A percentile compares a stretch with the other conserved stretches of the same genome.
Conservation (phyloP, 176 grass and related monocot genomes). For the Paspalum vaginatum region DNA sequence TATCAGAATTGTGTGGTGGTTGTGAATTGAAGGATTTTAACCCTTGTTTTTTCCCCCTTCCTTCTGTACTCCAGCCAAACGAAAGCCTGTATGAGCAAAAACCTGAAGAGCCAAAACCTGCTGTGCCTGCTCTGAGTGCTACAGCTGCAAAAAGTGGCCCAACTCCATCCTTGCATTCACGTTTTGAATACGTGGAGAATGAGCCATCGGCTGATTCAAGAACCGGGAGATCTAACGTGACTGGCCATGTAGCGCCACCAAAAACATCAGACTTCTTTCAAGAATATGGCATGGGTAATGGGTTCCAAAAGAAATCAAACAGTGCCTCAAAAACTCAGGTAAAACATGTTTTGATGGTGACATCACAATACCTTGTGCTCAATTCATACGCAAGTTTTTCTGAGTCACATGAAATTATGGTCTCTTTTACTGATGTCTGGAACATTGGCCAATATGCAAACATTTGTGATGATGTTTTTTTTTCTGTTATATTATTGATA, state of each 20-base stretch:
- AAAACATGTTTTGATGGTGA: slow-evolving; percentile 10
- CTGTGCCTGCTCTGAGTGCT: slow-evolving; percentile 42
- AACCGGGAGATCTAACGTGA: slow-evolving; percentile 45
- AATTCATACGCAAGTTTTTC: background rate
- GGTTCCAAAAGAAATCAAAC: slow-evolving; percentile 73
- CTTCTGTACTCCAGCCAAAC: slow-evolving; percentile 57
- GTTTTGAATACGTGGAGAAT: slow-evolving; percentile 75
- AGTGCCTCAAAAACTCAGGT: slow-evolving; percentile 73
- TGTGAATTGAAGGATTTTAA: background rate
- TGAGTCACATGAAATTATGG: background rate
- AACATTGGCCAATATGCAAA: background rate
- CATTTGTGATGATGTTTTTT: background rate
- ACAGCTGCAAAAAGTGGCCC: slow-evolving; percentile 38
- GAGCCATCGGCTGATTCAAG: slow-evolving; percentile 45
- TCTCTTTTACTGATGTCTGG: background rate
- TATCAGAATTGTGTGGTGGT: background rate
- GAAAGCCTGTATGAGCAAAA: slow-evolving; percentile 91
- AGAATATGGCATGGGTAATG: slow-evolving; percentile 74
- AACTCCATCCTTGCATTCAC: slow-evolving; percentile 62
- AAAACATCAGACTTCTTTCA: slow-evolving; percentile 86
- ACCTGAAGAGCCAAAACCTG: slow-evolving; percentile 76
- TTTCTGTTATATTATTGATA: background rate
- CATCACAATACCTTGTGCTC: background rate
- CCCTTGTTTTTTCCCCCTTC: background rate
- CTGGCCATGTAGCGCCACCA: slow-evolving; percentile 68